Conservation (phyloP, 2,329 filamentous ascomycete genomes). For the Sarocladium oryzae region DNA sequence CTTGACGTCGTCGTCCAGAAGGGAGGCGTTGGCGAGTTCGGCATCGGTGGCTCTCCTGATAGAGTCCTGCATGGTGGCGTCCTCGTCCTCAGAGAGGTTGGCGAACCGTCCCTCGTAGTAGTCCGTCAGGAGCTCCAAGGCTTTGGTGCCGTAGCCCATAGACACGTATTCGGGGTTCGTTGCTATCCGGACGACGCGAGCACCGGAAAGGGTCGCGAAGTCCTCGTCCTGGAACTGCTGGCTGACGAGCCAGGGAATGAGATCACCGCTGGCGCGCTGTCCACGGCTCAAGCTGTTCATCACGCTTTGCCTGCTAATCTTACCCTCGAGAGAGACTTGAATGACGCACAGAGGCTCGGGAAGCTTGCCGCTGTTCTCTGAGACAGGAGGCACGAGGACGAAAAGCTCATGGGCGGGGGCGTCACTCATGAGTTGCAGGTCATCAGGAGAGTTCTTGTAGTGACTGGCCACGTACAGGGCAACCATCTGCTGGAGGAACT, state of each 20-base stretch:
- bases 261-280: slow-evolving; percentile 79
- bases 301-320: slow-evolving; percentile 89
- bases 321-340: slow-evolving; percentile 88
- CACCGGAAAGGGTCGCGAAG: slow-evolving; percentile 88
- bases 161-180: slow-evolving; percentile 88
- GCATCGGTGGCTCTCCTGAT: slow-evolving; percentile 76
- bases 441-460: slow-evolving; percentile 97
- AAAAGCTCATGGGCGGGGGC: slow-evolving; percentile 95
- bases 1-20: slow-evolving; percentile 82
- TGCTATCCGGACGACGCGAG: slow-evolving; percentile 86
- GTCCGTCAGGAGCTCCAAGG: slow-evolving; percentile 77
- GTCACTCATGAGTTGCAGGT: slow-evolving; percentile 97
- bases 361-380: slow-evolving; percentile 68
- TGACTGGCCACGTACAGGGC: slow-evolving; percentile 94
- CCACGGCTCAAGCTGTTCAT: slow-evolving; percentile 84
- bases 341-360: slow-evolving; percentile 93
- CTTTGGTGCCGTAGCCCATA: slow-evolving; percentile 91
- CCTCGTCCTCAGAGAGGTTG: slow-evolving; percentile 65
- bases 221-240: slow-evolving; percentile 98
- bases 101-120: slow-evolving; percentile 95
- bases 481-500: slow-evolving; percentile 97
- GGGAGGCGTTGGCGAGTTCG: slow-evolving; percentile 67
- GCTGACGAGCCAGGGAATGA: slow-evolving; percentile 96
- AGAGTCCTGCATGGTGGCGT: slow-evolving; percentile 46
- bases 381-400: slow-evolving; percentile 81